Evolutionary conservation across 1,139 yeast species (phyloP).

Genomic region (Pneumocystis carinii): DNA sequence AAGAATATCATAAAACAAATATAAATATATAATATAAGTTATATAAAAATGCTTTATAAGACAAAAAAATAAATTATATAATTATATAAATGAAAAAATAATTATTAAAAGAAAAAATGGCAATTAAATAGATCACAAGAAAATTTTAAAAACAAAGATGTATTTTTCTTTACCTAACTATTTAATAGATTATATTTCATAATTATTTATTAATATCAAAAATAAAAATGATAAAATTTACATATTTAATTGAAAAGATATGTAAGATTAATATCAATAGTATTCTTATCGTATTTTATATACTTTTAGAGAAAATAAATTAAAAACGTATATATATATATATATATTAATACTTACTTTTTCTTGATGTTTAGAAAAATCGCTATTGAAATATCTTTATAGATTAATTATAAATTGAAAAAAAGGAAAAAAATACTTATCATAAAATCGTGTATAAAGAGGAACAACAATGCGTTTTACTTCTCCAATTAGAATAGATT

Average conservation of each 20-base stretch:
- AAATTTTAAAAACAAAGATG: neutral
- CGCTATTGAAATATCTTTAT: conserved; percentile 30
- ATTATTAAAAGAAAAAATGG: too few relatives aligned
- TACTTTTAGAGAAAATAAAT: conserved; percentile 26
- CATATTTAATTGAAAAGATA: neutral
- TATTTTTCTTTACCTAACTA: neutral
- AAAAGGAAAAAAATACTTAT: conserved; percentile 34
- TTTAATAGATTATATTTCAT: neutral
- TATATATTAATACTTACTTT: conserved; percentile 24
- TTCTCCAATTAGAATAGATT: conserved; percentile 47
- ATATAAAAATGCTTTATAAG: too few relatives aligned
- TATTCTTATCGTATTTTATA: conserved; percentile 48
- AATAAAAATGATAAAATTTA: neutral
- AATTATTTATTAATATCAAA: neutral
- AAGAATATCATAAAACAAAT: too few relatives aligned
- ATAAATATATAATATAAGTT: too few relatives aligned
- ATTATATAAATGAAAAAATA: too few relatives aligned
- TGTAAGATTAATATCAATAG: conserved; percentile 6
- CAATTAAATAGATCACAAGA: neutral
- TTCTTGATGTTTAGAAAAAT: conserved; percentile 52
- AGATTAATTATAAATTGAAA: neutral
- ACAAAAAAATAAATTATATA: too few relatives aligned
- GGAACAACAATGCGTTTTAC: conserved; percentile 56
- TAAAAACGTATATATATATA: neutral
- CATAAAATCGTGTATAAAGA: conserved; percentile 70